These are phyloP conservation scores for Thelephora ganbajun DNA, from an alignment of 768 basidiomycete genomes.

Conservation along the genomic window DNA sequence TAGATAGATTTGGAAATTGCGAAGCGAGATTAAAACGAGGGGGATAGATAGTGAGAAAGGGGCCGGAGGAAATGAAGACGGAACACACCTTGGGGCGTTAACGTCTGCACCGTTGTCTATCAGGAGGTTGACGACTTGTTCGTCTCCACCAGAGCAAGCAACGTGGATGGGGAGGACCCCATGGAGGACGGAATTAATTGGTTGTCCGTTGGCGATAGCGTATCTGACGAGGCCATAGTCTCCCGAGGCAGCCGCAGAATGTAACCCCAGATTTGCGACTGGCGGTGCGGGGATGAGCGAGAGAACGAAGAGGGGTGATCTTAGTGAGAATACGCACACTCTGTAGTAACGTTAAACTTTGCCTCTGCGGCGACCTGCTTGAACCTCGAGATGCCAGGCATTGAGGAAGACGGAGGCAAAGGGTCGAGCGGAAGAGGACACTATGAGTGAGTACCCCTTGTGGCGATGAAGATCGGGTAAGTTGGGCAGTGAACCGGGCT, in stretches of 20 bases:
- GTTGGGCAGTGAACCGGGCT: no score
- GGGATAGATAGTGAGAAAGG: conserved; percentile 1
- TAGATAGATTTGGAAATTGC: neutral
- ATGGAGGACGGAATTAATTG: conserved; percentile 90
- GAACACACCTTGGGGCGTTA: conserved; percentile 74
- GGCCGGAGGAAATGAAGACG: conserved; percentile 1
- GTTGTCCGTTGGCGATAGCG: conserved; percentile 87
- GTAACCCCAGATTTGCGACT: conserved; percentile 70
- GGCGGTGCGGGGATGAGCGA: neutral
- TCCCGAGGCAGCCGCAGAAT: conserved; percentile 68
- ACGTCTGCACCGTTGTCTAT: conserved; percentile 96
- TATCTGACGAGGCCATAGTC: conserved; percentile 90
- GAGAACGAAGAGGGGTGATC: neutral
- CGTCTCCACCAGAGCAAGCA: conserved; percentile 83
- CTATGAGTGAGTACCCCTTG: no score
- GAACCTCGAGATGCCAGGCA: conserved; percentile 23
- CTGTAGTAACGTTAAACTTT: conserved; percentile 40
- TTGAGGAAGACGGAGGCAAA: conserved; percentile 7
- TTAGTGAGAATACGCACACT: conserved; percentile 24
- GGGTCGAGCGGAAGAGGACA: neutral
- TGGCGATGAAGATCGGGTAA: no score
- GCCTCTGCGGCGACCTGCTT: conserved; percentile 23
- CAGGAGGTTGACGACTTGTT: conserved; percentile 74
- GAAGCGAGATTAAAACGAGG: neutral
- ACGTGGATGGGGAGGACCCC: conserved; percentile 96